Evolutionary conservation across 768 basidiomycete species (phyloP).

Genomic region (Pleurotus giganteus): DNA sequence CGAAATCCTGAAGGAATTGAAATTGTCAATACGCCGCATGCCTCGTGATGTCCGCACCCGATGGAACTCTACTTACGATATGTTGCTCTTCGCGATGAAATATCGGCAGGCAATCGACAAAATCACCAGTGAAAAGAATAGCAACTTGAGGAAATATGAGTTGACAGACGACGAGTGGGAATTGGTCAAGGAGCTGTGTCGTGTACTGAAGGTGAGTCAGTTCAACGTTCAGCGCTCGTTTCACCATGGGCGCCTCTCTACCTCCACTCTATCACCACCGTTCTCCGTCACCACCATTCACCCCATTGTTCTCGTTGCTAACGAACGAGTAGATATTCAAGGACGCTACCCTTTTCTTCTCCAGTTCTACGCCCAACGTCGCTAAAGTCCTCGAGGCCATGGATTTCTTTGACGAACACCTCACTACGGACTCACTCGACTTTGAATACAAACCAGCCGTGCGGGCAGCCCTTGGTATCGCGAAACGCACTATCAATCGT

Average conservation of each 20-base stretch:
- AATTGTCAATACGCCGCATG: slow-evolving; percentile 17
- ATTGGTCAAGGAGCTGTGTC: neutral
- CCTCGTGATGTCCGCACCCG: slow-evolving; percentile 31
- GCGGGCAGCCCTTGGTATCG: slow-evolving; percentile 19
- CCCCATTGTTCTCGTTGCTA: neutral
- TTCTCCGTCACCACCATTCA: neutral
- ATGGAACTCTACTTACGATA: slow-evolving; percentile 35
- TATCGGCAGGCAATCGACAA: slow-evolving; percentile 19
- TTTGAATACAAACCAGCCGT: slow-evolving; percentile 16
- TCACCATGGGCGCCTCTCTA: neutral
- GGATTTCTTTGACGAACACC: slow-evolving; percentile 18
- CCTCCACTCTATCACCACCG: neutral
- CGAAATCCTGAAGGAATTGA: slow-evolving; percentile 7
- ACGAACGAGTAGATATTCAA: slow-evolving; percentile 10
- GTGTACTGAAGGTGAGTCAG: neutral
- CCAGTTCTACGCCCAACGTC: slow-evolving; percentile 16
- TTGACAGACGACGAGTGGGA: slow-evolving; percentile 21
- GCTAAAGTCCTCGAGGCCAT: slow-evolving; percentile 26
- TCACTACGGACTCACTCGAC: neutral
- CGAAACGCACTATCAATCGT: slow-evolving; percentile 26
- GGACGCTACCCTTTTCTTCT: slow-evolving; percentile 11
- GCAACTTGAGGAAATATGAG: slow-evolving; percentile 14
- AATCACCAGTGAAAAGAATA: slow-evolving; percentile 14
- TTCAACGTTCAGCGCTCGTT: no score
- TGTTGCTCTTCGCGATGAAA: slow-evolving; percentile 24